Conservation (phyloP, 2,329 filamentous ascomycete genomes). For the Pestalotiopsis sp. region DNA sequence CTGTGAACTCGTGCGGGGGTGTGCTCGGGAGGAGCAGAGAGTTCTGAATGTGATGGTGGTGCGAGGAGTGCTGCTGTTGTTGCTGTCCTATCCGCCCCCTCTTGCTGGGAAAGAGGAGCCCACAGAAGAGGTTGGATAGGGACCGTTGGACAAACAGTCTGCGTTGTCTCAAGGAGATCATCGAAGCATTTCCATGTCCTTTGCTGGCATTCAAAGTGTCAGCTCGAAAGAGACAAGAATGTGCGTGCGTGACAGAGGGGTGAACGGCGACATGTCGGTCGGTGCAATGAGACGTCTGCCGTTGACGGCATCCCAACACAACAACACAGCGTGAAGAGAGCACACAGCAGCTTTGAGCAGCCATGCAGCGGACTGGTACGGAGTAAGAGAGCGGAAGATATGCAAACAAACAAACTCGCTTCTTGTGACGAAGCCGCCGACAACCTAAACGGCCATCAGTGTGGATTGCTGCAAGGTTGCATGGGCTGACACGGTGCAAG, state of each 20-base stretch:
- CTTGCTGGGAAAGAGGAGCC: no score
- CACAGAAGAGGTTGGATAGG: no score
- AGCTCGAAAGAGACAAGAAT: background rate
- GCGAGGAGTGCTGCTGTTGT: background rate
- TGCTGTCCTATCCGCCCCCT: no score
- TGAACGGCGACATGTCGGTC: background rate
- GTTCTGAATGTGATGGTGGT: background rate
- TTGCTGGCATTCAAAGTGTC: background rate
- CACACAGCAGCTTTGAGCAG: background rate
- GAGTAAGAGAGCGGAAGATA: conserved; percentile 3
- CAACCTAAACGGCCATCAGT: background rate
- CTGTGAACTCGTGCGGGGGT: background rate
- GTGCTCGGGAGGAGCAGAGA: background rate
- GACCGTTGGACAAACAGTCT: no score
- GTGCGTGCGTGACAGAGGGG: background rate
- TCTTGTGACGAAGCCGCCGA: conserved; percentile 11
- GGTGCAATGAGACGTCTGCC: background rate
- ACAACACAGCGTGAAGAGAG: background rate
- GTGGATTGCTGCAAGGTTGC: conserved; percentile 1
- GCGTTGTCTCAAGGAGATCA: background rate
- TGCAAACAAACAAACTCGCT: conserved; percentile 11
- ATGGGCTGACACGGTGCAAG: conserved; percentile 2
- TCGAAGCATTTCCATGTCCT: background rate
- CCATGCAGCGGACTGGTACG: conserved; percentile 1
- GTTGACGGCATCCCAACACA: conserved; percentile 2